Evolutionary conservation across 768 basidiomycete species (phyloP).

Genomic region (Kwoniella pini): DNA sequence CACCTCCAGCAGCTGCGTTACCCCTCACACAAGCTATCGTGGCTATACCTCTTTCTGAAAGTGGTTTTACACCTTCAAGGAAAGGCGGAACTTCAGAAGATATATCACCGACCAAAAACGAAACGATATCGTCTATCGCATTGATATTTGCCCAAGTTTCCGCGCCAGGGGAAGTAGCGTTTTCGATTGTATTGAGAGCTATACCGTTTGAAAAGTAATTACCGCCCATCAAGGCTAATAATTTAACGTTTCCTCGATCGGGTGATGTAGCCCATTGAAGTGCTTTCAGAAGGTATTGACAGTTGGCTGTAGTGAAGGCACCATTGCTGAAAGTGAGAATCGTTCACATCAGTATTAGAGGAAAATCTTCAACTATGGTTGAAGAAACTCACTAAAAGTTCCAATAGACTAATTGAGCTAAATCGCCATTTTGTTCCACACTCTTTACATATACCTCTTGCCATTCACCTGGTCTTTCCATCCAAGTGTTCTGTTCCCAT

Average conservation of each 20-base stretch:
- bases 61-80: constrained; percentile 19
- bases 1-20: constrained; percentile 50
- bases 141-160: constrained; percentile 52
- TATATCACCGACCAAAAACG: constrained; percentile 44
- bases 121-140: constrained; percentile 51
- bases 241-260: constrained; percentile 28
- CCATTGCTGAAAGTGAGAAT: no score
- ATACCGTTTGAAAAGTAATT: constrained; percentile 51
- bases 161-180: constrained; percentile 28
- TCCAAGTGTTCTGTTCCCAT: constrained; percentile 31
- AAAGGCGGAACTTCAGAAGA: constrained; percentile 28
- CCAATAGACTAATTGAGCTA: constrained; percentile 42
- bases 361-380: no score
- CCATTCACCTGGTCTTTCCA: constrained; percentile 34
- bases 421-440: constrained; percentile 17
- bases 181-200: constrained; percentile 47
- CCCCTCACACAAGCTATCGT: constrained; percentile 46
- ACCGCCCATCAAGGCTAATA: constrained; percentile 45
- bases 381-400: constrained; percentile 51
- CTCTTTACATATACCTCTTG: constrained; percentile 41
- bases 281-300: constrained; percentile 35
- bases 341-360: no score
- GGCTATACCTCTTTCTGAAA: constrained; percentile 36
- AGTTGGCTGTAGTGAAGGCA: constrained; percentile 46
- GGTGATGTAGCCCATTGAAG: constrained; percentile 35